Evolutionary conservation across 2,329 filamentous ascomycete species (phyloP), one percentile per base, ranked within the genome.

Genomic region (Clonostachys rhizophaga): DNA sequence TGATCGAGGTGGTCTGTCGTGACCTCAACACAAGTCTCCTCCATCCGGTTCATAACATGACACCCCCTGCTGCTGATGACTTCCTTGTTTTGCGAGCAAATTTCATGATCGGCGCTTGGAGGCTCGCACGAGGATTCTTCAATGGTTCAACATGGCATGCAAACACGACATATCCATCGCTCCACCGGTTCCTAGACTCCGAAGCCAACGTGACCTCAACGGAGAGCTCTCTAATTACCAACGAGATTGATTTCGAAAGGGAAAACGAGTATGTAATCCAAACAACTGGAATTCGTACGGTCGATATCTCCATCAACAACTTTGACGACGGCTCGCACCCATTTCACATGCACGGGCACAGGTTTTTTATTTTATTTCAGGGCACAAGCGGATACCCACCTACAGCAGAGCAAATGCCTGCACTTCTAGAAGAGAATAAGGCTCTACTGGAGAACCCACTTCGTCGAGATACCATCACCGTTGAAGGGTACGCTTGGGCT

Each of bases 261-360:
- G 43, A 45, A 7, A 34, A 45, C 13, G 43, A 45, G n/a, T 37
- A 20, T n/a, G 35, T 45, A 17, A 34, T 36, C 24, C 68, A 83
- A 50, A 68, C 74, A 3, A 63, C 65, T 1, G 75, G 79, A 44
- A 69, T 81, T 30, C 68, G 78, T 33, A 69, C 70, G 35, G 70
- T 81, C 35, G 79, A 80, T 3, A 73, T 78, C 30, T 70, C 82
- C 51, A 84, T 84, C 59, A 82, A 82, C 42, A 55, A 75, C 40
- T 82, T 79, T 7, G 79, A 85, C 58, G 70, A 84, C 40, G 56
- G 65, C 6, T 59, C 58, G 1, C 66, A 69, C 18, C 44, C 35
- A 10, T 66, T 67, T n/a, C 65, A 67, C 30, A 56, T 67, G 2
- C 65, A 67, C 47, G 65, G 65, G 8, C 63, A 66, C 46, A 64